Conservation (phyloP, 257 asterid species). For the Lithospermum erythrorhizon region DNA sequence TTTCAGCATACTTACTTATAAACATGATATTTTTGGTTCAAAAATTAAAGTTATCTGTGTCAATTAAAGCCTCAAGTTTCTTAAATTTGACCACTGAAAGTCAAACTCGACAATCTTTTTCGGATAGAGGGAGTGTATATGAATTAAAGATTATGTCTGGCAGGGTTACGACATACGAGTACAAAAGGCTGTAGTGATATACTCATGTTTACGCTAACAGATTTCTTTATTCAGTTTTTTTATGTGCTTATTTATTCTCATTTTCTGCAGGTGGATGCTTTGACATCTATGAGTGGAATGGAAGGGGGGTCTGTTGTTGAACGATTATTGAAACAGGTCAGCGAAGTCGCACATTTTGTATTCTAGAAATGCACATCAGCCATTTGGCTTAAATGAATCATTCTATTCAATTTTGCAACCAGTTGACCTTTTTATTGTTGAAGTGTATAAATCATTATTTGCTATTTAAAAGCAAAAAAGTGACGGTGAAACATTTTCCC, state of each 20-base stretch:
- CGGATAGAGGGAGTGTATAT: too few species aligned
- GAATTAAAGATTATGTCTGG: not conserved
- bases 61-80: too few species aligned
- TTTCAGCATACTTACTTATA: too few species aligned
- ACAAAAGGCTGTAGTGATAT: not conserved
- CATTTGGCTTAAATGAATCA: not conserved
- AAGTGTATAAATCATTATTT: not conserved
- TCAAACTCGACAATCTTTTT: too few species aligned
- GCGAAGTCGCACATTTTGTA: too few species aligned
- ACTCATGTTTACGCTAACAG: not conserved
- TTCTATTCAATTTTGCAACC: not conserved
- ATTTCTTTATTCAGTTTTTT: not conserved
- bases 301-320: constrained; percentile 81
- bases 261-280: constrained; percentile 55
- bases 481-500: too few species aligned
- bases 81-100: too few species aligned
- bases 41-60: too few species aligned
- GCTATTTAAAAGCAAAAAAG: not conserved
- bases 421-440: not conserved
- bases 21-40: too few species aligned
- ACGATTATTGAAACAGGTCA: constrained; percentile 61
- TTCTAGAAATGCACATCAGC: not conserved
- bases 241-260: not conserved
- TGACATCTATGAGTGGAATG: constrained; percentile 61
- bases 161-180: not conserved